Percentiles rank a stretch among this genome's conserved stretches.
Evolutionary conservation across 2,329 filamentous ascomycete species (phyloP).

Genomic region (Pyrenophora tritici-repentis): DNA sequence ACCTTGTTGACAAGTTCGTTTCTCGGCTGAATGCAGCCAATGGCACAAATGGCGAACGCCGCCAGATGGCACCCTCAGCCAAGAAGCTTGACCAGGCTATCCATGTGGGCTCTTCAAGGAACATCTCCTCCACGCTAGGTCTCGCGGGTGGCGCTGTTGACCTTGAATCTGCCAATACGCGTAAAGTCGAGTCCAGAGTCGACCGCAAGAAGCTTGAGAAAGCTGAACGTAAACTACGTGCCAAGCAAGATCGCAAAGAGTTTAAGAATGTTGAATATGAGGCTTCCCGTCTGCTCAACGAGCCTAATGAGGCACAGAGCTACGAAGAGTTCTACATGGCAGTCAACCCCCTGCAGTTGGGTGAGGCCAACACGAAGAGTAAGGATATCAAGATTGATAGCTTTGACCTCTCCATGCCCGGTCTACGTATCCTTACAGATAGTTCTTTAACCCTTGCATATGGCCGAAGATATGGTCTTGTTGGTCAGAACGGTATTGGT

Average conservation of each 20-base stretch:
- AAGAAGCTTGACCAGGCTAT: slow-evolving; percentile 91
- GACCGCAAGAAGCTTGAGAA: slow-evolving; percentile 99
- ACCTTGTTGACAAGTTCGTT: slow-evolving; percentile 89
- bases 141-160: slow-evolving; percentile 84
- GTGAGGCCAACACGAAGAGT: slow-evolving; percentile 75
- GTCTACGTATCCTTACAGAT: slow-evolving; percentile 85
- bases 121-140: slow-evolving; percentile 94
- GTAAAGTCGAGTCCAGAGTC: slow-evolving; percentile 96
- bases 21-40: slow-evolving; percentile 76
- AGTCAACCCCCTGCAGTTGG: slow-evolving; percentile 93
- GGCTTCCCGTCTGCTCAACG: slow-evolving; percentile 84
- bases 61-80: slow-evolving; percentile 74
- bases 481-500: slow-evolving; percentile 98
- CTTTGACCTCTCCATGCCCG: slow-evolving; percentile 91
- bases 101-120: slow-evolving; percentile 89
- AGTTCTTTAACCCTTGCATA: slow-evolving; percentile 89
- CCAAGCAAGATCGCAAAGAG: slow-evolving; percentile 97
- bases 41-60: slow-evolving; percentile 67
- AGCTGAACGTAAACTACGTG: slow-evolving; percentile 94
- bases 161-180: slow-evolving; percentile 86
- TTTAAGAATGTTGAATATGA: slow-evolving; percentile 99
- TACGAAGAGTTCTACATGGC: slow-evolving; percentile 99
- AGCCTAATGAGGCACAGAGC: slow-evolving; percentile 80
- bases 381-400: slow-evolving; percentile 99
- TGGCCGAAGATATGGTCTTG: slow-evolving; percentile 91